phyloP scores from a whole-genome alignment of 495 filamentous ascomycete genomes.

The Penicillium ucsense region DNA sequence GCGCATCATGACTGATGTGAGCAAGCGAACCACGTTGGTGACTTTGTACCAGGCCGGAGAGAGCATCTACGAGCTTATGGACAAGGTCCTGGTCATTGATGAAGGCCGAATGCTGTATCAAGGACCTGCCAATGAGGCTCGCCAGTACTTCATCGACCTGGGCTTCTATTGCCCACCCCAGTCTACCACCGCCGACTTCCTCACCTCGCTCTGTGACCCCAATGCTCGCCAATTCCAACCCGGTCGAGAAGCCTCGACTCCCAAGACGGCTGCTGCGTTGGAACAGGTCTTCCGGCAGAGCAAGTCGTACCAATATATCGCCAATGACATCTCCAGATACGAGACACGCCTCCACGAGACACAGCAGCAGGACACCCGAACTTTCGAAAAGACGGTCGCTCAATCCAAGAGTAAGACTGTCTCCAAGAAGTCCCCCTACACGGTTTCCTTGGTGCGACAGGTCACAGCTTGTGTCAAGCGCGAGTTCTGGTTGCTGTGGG shows the following conservation, averaged over 20 bases:
- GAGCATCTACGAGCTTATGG: conserved; percentile 74
- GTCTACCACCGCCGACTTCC: conserved; percentile 63
- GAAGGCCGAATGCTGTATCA: conserved; percentile 56
- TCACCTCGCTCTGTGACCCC: conserved; percentile 70
- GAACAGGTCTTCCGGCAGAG: conserved; percentile 50
- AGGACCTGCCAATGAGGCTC: conserved; percentile 52
- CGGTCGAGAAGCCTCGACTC: conserved; percentile 52
- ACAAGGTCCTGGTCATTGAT: conserved; percentile 63
- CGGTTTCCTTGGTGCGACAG: conserved; percentile 58
- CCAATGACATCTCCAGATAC: conserved; percentile 48
- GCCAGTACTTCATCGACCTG: conserved; percentile 58
- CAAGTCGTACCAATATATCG: conserved; percentile 40
- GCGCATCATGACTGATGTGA: conserved; percentile 76
- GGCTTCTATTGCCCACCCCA: conserved; percentile 59
- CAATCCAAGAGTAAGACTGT: conserved; percentile 59
- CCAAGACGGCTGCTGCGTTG: conserved; percentile 55
- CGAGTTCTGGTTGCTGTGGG: conserved; percentile 67
- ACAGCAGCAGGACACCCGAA: conserved; percentile 51
- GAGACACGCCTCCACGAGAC: conserved; percentile 51
- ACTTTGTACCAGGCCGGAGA: conserved; percentile 81
- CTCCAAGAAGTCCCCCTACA: conserved; percentile 59
- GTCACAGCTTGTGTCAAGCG: conserved; percentile 61
- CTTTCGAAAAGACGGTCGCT: conserved; percentile 59
- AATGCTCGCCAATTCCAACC: conserved; percentile 55
- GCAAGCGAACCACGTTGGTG: conserved; percentile 69